Evolutionary conservation across 2,329 filamentous ascomycete species (phyloP).

Genomic region (Diaporthe sp.): DNA sequence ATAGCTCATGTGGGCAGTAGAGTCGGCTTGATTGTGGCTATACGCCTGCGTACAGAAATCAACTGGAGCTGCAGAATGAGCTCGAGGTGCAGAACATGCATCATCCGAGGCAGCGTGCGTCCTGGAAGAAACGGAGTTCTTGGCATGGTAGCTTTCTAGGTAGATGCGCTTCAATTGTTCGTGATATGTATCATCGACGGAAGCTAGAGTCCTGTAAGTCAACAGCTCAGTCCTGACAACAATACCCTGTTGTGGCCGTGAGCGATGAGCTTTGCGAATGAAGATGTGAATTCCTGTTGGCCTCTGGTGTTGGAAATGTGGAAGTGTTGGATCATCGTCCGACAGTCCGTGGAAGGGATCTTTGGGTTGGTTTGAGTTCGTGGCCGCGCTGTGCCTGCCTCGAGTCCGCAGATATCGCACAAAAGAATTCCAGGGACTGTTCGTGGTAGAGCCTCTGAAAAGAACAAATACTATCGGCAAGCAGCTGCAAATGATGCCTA

Average conservation of each 20-base stretch:
- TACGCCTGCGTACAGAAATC: too few relatives aligned
- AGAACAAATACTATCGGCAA: conserved; percentile 21
- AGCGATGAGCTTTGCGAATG: neutral
- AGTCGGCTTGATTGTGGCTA: neutral
- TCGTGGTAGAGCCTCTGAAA: neutral
- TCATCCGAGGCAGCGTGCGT: neutral
- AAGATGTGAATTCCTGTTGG: neutral
- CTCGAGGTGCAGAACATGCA: neutral
- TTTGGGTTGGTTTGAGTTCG: neutral
- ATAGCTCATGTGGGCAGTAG: neutral
- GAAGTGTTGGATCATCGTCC: neutral
- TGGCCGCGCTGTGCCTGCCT: neutral
- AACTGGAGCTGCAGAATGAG: neutral
- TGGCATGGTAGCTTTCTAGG: neutral
- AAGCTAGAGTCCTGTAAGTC: neutral
- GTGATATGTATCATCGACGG: neutral
- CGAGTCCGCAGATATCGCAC: neutral
- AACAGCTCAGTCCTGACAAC: neutral
- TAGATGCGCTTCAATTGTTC: conserved; percentile 9
- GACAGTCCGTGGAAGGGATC: neutral
- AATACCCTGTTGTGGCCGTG: neutral
- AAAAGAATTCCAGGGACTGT: neutral
- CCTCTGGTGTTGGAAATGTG: neutral
- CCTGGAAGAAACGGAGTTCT: neutral
- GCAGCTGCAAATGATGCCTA: conserved; percentile 25